Conservation (phyloP, 139 green algal genomes). For the Picochlorum sp. region DNA sequence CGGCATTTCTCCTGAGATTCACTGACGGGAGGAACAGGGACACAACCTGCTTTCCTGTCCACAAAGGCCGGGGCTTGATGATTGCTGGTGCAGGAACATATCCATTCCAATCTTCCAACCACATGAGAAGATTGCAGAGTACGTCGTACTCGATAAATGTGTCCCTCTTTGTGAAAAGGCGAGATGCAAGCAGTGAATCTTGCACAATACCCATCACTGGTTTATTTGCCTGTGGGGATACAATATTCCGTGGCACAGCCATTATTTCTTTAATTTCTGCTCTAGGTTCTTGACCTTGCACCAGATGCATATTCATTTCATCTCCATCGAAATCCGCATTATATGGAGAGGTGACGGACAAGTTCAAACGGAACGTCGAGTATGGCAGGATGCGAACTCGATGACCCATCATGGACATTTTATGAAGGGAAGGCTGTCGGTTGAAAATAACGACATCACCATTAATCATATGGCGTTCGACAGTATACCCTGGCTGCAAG, state of each 20-base stretch:
- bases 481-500: constrained; percentile 75
- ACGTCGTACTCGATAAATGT: constrained; percentile 90
- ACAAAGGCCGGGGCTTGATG: constrained; percentile 91
- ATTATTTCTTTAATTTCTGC: constrained; percentile 96
- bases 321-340: constrained; percentile 99
- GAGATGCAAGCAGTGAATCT: constrained; percentile 86
- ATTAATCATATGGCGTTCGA: constrained; percentile 92
- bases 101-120: constrained; percentile 89
- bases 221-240: constrained; percentile 95
- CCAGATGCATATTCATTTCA: constrained; percentile 99
- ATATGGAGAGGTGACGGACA: constrained; percentile 97
- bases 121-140: constrained; percentile 98
- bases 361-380: constrained; percentile 87
- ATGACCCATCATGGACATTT: constrained; percentile 99
- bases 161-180: constrained; percentile 95
- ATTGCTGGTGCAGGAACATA: constrained; percentile 84
- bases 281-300: constrained; percentile 83
- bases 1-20: constrained; percentile 67
- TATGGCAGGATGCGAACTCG: constrained; percentile 86
- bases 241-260: constrained; percentile 96
- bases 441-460: constrained; percentile 99
- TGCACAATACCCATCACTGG: constrained; percentile 99
- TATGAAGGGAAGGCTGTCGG: constrained; percentile 98
- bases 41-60: constrained; percentile 90
- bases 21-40: constrained; percentile 80